Evolutionary conservation across 768 basidiomycete genomes (phyloP), one percentile per base, ranked within the genome.

Genomic region (Kwoniella dejecticola): DNA sequence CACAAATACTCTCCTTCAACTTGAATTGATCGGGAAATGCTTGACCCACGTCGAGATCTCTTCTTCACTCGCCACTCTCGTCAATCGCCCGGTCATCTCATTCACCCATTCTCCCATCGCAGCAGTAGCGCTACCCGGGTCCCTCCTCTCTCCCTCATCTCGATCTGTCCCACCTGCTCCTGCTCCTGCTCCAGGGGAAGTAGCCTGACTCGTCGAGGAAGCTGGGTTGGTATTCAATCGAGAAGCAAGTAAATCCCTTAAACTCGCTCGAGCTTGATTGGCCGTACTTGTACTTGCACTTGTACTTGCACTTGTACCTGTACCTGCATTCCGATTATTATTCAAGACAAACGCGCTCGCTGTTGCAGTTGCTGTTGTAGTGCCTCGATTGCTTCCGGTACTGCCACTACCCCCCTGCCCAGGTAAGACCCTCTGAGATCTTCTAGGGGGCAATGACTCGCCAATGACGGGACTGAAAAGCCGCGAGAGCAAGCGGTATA

Each of bases 401-500:
- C 15, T 36, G 7, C 15, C 33, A 36, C 15, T 36, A 7, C 24
- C 27, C 29, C 11, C 62, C 47, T 77, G 76, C 23, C 89, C 90
- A 0, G 91, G 90, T 24, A 89, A 82, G 2, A 88, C 90, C 31
- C 88, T 85, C 66, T 87, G 88, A 11, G 85, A 83, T 46, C 89
- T 83, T 42, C 88, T 83, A 2, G 87, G 85, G 0, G 87, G 76
- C 36, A 62, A 84, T 82, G 33, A 84, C 81, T 17, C 84, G 84
- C 88, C 91, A 7, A 94, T 75, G 17, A 91, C 70, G 0, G 91
- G 90, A 4, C 81, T 79, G 11, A 93, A 72, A 69, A 85, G 85
- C 3, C 81, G 82, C n/a, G 79, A 78, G 13, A 85, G 80, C 62
- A 91, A 83, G 17, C 79, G 75, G 40, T 88, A 81, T 7, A 88